Evolutionary conservation across 768 basidiomycete species (phyloP), one percentile per base, ranked within the genome.

Genomic region (Rhodotorula diobovata): DNA sequence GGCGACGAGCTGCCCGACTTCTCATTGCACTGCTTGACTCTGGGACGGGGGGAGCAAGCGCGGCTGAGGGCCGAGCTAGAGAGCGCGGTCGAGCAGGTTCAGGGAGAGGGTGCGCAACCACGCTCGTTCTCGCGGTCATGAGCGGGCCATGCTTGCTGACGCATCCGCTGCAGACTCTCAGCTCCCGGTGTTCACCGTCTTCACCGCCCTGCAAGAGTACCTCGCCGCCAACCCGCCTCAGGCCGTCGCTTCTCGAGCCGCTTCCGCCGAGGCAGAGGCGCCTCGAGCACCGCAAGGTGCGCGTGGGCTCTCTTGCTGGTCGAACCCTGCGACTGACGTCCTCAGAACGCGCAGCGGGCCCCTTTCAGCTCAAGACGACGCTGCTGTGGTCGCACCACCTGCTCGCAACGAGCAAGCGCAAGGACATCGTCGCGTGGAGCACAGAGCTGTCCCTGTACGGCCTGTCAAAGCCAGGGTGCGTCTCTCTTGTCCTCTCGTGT

Each of bases 351-450:
- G 9, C 48, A 50, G 48, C 14, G 1, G 61, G 64, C 0, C 67
- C 63, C 16, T 32, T 70, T 0, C 53, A 59, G 23, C 66, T 74
- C 45, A 77, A 75, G n/a, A 43, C 25, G 2, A 53, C 48, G 0
- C 43, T 77, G 0, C 51, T 77, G 12, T 77, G 76, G 76, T 61
- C 60, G 0, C 76, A 77, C 48, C 76, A 77, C 39, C 68, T 77
- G 0, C 66, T 77, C 23, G 76, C 76, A 7, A 74, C 73, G 5
- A 67, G 71, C 20, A 77, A 77, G 57, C 68, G 76, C 32, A 77
- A 77, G 39, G 71, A 73, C 45, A 72, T 77, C 23, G 59, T 75
- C 9, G 54, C 68, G 0, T 72, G 72, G 71, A 70, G 68, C 25
- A 61, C 67, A 9, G 76, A 77, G 50, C 61, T 77, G 1, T 43